A percentile compares a stretch with the other conserved stretches of the same genome.
Conservation (phyloP, 1,284 basidiomycete genomes). For the Taiwanofungus camphoratus region DNA sequence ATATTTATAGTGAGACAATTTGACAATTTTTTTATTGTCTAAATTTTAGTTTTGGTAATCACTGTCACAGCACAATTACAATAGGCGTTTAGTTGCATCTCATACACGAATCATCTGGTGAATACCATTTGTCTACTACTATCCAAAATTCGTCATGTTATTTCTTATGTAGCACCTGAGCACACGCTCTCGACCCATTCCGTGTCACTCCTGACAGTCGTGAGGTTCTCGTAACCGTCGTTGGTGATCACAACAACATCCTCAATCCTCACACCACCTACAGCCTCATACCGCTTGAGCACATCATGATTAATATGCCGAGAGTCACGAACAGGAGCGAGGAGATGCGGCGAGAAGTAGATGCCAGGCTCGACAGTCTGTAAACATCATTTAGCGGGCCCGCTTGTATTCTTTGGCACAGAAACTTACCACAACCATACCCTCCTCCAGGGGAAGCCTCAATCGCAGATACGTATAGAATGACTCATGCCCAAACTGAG, state of each 20-base stretch:
- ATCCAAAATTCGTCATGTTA: too few species aligned
- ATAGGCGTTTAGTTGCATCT: too few species aligned
- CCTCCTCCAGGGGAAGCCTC: constrained; percentile 59
- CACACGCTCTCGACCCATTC: constrained; percentile 77
- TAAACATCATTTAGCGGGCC: neutral
- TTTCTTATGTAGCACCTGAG: constrained; percentile 56
- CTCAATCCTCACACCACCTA: constrained; percentile 88
- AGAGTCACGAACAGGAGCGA: constrained; percentile 64
- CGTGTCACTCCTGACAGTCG: constrained; percentile 72
- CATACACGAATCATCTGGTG: too few species aligned
- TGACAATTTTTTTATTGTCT: too few species aligned
- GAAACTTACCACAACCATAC: constrained; percentile 77
- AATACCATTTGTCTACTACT: too few species aligned
- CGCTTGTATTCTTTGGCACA: neutral
- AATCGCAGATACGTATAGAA: constrained; percentile 79
- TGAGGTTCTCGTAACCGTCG: constrained; percentile 70
- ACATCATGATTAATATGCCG: constrained; percentile 67
- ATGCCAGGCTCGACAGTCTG: constrained; percentile 78
- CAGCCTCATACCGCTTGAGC: constrained; percentile 65
- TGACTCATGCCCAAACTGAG: constrained; percentile 45
- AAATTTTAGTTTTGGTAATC: too few species aligned
- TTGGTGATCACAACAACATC: constrained; percentile 77
- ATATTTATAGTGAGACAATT: too few species aligned
- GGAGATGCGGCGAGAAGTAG: constrained; percentile 78
- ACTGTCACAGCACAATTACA: too few species aligned